Percentiles rank a stretch among this genome's conserved stretches.
phyloP scores from a whole-genome alignment of 2,329 filamentous ascomycete species.

The Aspergillus ruber region DNA sequence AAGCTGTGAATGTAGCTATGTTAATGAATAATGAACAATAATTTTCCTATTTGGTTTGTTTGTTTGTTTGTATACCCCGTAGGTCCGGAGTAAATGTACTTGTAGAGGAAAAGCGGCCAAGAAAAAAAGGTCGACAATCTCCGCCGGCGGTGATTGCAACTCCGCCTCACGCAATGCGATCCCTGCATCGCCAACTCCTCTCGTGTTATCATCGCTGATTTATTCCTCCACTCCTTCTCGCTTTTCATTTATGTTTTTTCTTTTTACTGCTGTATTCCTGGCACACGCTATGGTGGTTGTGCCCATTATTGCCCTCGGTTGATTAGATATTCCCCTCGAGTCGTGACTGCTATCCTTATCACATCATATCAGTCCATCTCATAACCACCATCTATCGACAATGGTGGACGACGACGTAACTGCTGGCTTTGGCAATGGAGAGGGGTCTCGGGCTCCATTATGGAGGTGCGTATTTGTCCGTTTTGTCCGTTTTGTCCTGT shows the following conservation, averaged over 20 bases:
- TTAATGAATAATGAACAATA: constrained; percentile 2
- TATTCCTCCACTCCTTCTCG: not conserved
- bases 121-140: not conserved
- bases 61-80: not conserved
- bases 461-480: constrained; percentile 26
- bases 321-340: constrained; percentile 9
- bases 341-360: constrained; percentile 15
- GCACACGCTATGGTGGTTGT: constrained; percentile 9
- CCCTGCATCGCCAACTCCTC: not conserved
- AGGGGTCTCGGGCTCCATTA: constrained; percentile 16
- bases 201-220: not conserved
- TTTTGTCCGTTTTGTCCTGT: not conserved
- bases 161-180: not conserved
- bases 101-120: not conserved
- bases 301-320: constrained; percentile 7
- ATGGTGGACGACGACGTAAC: constrained; percentile 30
- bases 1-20: constrained; percentile 13
- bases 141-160: constrained; percentile 2
- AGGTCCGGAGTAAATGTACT: not conserved
- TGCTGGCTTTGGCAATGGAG: constrained; percentile 19
- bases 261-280: not conserved
- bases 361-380: constrained; percentile 3
- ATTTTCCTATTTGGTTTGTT: too few species aligned
- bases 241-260: constrained; percentile 1
- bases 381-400: constrained; percentile 2